Conservation (phyloP, 805 yeast species). For the Myxozyma neglecta region DNA sequence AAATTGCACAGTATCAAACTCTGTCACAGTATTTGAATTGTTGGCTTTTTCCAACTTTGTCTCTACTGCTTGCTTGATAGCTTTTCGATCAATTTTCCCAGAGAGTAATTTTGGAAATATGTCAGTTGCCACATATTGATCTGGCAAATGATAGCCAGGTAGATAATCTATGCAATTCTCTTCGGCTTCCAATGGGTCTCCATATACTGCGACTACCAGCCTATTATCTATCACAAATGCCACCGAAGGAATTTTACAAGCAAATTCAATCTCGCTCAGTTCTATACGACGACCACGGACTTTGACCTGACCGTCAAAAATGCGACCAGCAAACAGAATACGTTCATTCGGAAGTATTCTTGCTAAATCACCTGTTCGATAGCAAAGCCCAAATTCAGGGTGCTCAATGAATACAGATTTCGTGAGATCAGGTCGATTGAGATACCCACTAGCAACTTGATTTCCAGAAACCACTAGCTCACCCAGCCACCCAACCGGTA, state of each 20-base stretch:
- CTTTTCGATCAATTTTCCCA: constrained; percentile 30
- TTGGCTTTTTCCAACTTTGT: not conserved
- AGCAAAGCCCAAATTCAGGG: constrained; percentile 27
- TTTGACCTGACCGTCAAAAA: constrained; percentile 38
- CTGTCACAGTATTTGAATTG: not conserved
- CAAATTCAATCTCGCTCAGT: constrained; percentile 37
- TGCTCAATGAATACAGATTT: constrained; percentile 28
- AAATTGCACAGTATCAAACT: not conserved
- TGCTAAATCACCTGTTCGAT: constrained; percentile 38
- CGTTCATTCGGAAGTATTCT: constrained; percentile 30
- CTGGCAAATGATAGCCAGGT: constrained; percentile 32
- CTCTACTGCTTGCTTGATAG: not conserved
- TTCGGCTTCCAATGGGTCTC: not conserved
- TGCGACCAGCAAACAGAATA: constrained; percentile 33
- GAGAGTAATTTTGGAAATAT: constrained; percentile 30
- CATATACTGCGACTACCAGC: constrained; percentile 21
- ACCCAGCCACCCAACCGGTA: constrained; percentile 37
- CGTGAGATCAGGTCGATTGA: constrained; percentile 34
- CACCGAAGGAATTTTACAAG: constrained; percentile 10
- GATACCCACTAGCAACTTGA: constrained; percentile 38
- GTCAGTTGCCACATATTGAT: constrained; percentile 7
- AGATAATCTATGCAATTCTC: constrained; percentile 11
- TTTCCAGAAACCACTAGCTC: constrained; percentile 37
- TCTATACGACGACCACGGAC: constrained; percentile 39
- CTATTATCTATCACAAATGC: constrained; percentile 11